Conservation (phyloP, 73 alveolate species). For the Paramecium caudatum region DNA sequence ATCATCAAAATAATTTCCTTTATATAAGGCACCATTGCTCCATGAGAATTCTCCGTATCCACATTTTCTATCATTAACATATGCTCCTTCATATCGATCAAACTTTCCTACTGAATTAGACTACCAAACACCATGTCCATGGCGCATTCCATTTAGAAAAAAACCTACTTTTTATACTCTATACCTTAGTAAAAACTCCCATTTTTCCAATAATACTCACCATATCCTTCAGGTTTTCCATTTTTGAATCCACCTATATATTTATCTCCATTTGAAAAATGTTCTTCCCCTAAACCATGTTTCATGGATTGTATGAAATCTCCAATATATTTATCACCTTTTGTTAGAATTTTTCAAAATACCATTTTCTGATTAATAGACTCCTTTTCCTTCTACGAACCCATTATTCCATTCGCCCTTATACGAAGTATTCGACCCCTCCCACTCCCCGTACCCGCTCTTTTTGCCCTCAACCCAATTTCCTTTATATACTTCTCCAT, state of each 20-base stretch:
- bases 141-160: constrained; percentile 81
- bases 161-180: constrained; percentile 33
- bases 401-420: constrained; percentile 75
- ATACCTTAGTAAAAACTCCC: constrained; percentile 82
- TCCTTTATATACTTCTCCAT: constrained; percentile 72
- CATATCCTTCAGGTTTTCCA: constrained; percentile 86
- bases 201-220: constrained; percentile 84
- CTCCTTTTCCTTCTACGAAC: constrained; percentile 66
- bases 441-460: constrained; percentile 70
- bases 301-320: constrained; percentile 81
- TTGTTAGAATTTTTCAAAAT: not conserved
- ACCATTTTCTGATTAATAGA: constrained; percentile 64
- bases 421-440: not conserved
- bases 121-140: constrained; percentile 83
- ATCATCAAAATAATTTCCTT: constrained; percentile 83
- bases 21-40: constrained; percentile 83
- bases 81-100: constrained; percentile 81
- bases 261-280: constrained; percentile 81
- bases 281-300: constrained; percentile 87
- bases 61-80: constrained; percentile 84
- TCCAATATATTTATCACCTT: constrained; percentile 83
- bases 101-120: not conserved
- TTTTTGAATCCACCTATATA: constrained; percentile 81
- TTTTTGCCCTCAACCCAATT: constrained; percentile 56
- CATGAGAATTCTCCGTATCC: constrained; percentile 91